Evolutionary conservation across 805 yeast species (phyloP).

Genomic region (Candida oleophila): DNA sequence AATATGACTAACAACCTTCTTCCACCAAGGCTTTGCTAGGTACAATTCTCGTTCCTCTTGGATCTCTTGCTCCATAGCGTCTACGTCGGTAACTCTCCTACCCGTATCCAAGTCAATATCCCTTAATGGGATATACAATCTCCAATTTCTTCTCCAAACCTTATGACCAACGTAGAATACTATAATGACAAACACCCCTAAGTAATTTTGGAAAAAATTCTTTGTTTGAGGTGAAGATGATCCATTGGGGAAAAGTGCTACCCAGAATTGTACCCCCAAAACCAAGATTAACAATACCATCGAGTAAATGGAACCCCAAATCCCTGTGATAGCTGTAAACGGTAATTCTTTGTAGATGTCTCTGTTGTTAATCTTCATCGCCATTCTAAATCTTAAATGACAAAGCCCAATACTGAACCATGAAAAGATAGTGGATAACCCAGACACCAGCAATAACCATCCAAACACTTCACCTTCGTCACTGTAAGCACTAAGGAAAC

Average conservation of each 20-base stretch:
- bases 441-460: constrained; percentile 42
- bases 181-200: constrained; percentile 30
- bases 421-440: constrained; percentile 40
- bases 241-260: constrained; percentile 23
- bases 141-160: constrained; percentile 5
- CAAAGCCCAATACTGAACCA: constrained; percentile 42
- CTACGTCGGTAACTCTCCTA: constrained; percentile 24
- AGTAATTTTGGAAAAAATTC: constrained; percentile 39
- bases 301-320: constrained; percentile 36
- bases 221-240: constrained; percentile 24
- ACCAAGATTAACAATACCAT: constrained; percentile 21
- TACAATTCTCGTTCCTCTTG: constrained; percentile 24
- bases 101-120: constrained; percentile 33
- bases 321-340: constrained; percentile 34
- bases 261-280: constrained; percentile 27
- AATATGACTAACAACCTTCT: constrained; percentile 7
- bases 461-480: constrained; percentile 33
- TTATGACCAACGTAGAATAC: constrained; percentile 23
- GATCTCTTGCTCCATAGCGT: constrained; percentile 24
- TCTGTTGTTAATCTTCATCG: constrained; percentile 32
- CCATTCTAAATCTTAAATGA: constrained; percentile 42
- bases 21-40: constrained; percentile 17
- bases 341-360: constrained; percentile 30
- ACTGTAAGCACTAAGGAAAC: constrained; percentile 34
- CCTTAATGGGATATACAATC: constrained; percentile 17